These are phyloP conservation scores for Aegilops speltoides DNA, from an alignment of 176 grass and related monocot species.

Conservation along the genomic window DNA sequence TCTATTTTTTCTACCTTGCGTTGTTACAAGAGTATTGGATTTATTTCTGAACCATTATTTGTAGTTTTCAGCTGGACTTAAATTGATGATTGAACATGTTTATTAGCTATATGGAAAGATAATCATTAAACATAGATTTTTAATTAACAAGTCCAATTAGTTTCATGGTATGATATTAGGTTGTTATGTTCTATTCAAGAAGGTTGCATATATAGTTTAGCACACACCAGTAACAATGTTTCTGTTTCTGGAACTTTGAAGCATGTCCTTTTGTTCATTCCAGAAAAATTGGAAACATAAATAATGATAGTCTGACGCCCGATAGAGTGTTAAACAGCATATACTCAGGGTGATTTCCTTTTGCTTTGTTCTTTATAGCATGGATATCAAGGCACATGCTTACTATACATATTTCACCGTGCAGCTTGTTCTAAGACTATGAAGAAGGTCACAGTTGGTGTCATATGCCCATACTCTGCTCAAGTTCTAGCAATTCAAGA, in stretches of 20 bases:
- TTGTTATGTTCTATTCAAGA: neutral
- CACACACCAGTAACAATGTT: neutral
- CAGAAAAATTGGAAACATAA: neutral
- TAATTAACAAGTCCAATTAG: neutral
- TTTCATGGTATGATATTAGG: neutral
- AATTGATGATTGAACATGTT: neutral
- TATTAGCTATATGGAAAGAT: neutral
- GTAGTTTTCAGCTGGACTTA: neutral
- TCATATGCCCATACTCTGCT: conserved; percentile 75
- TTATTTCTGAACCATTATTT: neutral
- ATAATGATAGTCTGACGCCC: neutral
- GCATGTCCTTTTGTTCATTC: neutral
- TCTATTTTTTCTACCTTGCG: neutral
- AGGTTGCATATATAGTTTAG: neutral
- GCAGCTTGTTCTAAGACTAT: conserved; percentile 42
- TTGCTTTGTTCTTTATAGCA: conserved; percentile 15
- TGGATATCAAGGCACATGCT: neutral
- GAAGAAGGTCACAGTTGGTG: conserved; percentile 53
- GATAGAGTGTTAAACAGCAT: neutral
- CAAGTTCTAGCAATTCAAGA: conserved; percentile 60
- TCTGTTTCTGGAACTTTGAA: neutral
- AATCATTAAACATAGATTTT: neutral
- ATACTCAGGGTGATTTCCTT: neutral
- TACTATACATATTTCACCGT: conserved; percentile 10
- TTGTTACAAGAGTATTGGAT: neutral